A percentile compares a stretch with the other conserved stretches of the same genome.
These are phyloP conservation scores for Purpureocillium lavendulum DNA, from an alignment of 2,329 filamentous ascomycete genomes.

Conservation along the genomic window DNA sequence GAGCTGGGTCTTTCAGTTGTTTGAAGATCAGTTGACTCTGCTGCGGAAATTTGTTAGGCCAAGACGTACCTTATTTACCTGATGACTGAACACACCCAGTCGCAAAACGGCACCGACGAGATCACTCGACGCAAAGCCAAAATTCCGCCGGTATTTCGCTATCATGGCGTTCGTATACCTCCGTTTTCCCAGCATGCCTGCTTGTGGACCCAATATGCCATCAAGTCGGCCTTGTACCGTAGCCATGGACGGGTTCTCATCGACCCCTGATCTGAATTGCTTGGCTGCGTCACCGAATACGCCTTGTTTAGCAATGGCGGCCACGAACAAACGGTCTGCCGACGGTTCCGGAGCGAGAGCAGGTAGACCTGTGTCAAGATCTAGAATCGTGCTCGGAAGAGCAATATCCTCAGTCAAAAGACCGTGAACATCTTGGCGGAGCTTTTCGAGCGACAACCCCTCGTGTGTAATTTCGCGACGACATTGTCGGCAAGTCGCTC, in stretches of 20 bases:
- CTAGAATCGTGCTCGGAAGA: conserved; percentile 53
- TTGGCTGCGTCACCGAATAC: conserved; percentile 13
- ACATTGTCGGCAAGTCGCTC: conserved; percentile 37
- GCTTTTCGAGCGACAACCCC: conserved; percentile 46
- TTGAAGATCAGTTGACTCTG: no score
- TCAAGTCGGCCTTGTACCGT: conserved; percentile 30
- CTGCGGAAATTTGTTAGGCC: no score
- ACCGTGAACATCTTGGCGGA: conserved; percentile 45
- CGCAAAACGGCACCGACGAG: conserved; percentile 31
- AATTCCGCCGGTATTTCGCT: no score
- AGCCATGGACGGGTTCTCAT: background rate
- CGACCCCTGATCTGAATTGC: background rate
- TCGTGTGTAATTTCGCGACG: conserved; percentile 40
- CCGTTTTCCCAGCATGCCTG: no score
- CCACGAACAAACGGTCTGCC: background rate
- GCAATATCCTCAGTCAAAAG: conserved; percentile 35
- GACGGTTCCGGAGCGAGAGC: background rate
- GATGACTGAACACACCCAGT: conserved; percentile 16
- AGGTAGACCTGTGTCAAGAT: conserved; percentile 29
- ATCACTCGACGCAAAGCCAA: conserved; percentile 24
- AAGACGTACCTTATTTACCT: no score
- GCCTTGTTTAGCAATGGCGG: background rate
- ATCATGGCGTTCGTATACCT: no score
- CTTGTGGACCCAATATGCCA: no score
- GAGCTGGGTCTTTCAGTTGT: background rate